phyloP scores from a whole-genome alignment of 2,329 filamentous ascomycete genomes.

The Fusarium algeriense region DNA sequence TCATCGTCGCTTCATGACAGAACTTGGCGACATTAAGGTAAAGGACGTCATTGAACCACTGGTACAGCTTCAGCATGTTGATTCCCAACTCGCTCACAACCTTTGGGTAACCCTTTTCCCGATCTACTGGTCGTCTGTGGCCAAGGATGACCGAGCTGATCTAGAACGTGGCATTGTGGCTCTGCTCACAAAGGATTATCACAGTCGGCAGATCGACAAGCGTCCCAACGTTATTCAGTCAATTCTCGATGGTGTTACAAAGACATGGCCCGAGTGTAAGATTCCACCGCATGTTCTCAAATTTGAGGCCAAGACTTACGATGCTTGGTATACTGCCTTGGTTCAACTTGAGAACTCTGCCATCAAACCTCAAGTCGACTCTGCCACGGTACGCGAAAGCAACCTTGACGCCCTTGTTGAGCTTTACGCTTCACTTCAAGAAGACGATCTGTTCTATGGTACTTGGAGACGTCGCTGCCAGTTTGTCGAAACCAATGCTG shows the following conservation, averaged over 20 bases:
- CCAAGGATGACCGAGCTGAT: constrained; percentile 88
- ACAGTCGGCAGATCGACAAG: constrained; percentile 92
- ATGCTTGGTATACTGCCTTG: constrained; percentile 96
- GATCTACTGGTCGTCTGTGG: constrained; percentile 90
- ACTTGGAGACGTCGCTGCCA: constrained; percentile 96
- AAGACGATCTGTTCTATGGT: constrained; percentile 97
- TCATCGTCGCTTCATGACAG: constrained; percentile 85
- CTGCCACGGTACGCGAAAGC: constrained; percentile 86
- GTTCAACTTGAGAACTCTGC: constrained; percentile 91
- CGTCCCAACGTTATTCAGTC: constrained; percentile 96
- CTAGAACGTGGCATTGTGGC: constrained; percentile 92
- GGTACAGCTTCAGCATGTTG: constrained; percentile 90
- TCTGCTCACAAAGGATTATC: constrained; percentile 93
- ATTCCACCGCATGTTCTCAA: constrained; percentile 97
- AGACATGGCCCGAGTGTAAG: constrained; percentile 87
- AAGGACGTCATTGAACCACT: constrained; percentile 92
- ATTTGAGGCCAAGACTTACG: constrained; percentile 92
- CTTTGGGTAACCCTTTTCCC: constrained; percentile 94
- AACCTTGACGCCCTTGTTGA: constrained; percentile 97
- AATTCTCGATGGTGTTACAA: constrained; percentile 87
- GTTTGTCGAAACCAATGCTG: constrained; percentile 97
- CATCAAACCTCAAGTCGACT: constrained; percentile 86
- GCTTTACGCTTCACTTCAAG: constrained; percentile 88
- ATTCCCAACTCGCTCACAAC: constrained; percentile 83
- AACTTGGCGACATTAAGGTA: constrained; percentile 87